Conservation (phyloP, 345 rosid genomes). For the Linum usitatissimum region DNA sequence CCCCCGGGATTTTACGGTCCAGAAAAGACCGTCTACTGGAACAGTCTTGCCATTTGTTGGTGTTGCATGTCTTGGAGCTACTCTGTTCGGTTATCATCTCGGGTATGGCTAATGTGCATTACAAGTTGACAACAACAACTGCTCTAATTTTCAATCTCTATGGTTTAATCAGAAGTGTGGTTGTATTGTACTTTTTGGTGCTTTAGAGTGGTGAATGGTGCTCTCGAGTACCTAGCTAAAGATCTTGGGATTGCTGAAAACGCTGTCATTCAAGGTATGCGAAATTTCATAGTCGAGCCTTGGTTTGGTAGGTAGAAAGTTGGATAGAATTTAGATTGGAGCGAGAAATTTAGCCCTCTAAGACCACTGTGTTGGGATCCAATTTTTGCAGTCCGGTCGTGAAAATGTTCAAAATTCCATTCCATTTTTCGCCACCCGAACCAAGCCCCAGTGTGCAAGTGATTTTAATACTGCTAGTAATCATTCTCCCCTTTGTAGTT, state of each 20-base stretch:
- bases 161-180: background rate
- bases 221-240: slow-evolving; percentile 88
- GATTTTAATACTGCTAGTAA: background rate
- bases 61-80: slow-evolving; percentile 94
- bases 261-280: slow-evolving; percentile 78
- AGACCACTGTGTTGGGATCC: too few relatives aligned
- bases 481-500: background rate
- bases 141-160: background rate
- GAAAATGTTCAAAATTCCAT: too few relatives aligned
- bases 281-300: background rate
- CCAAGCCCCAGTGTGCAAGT: background rate
- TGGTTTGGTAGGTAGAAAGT: too few relatives aligned
- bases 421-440: too few relatives aligned
- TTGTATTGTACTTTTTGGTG: background rate
- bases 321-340: too few relatives aligned
- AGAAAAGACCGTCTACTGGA: slow-evolving; percentile 45
- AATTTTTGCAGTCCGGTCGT: too few relatives aligned
- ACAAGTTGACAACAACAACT: background rate
- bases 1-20: slow-evolving; percentile 15
- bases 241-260: slow-evolving; percentile 91
- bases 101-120: slow-evolving; percentile 40
- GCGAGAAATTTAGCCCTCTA: too few relatives aligned
- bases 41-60: slow-evolving; percentile 80
- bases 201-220: slow-evolving; percentile 88
- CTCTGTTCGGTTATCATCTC: slow-evolving; percentile 89